phyloP scores from a whole-genome alignment of 768 basidiomycete species.

The Chalciporus sphaerocephalus region DNA sequence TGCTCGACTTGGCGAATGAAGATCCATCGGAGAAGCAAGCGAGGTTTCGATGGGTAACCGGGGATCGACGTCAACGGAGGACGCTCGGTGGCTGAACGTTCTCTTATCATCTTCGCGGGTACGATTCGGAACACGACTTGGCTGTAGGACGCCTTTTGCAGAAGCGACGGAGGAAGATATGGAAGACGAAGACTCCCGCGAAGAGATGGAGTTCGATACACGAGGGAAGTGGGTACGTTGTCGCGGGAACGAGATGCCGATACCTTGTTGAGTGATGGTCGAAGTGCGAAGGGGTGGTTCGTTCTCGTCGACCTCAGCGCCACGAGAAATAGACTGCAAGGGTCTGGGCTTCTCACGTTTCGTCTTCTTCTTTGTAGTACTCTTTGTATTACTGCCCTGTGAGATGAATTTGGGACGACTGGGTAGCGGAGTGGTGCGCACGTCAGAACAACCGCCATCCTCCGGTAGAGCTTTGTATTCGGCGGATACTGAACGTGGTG shows the following conservation, averaged over 20 bases:
- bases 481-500: not conserved
- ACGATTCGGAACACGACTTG: conserved; percentile 3
- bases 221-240: conserved; percentile 8
- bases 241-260: conserved; percentile 13
- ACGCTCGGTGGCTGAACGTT: conserved; percentile 10
- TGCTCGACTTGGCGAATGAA: conserved; percentile 13
- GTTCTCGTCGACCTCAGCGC: conserved; percentile 18
- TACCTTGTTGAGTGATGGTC: not conserved
- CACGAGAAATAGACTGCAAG: not conserved
- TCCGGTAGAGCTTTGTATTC: conserved; percentile 1
- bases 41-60: conserved; percentile 2
- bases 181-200: conserved; percentile 3
- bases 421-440: not conserved
- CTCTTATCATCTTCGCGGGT: conserved; percentile 12
- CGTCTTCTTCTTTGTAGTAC: conserved; percentile 3
- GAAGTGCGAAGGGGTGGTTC: conserved; percentile 7
- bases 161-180: conserved; percentile 2
- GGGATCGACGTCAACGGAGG: conserved; percentile 19
- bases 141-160: conserved; percentile 3
- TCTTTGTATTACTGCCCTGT: conserved; percentile 2
- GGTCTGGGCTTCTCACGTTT: conserved; percentile 6
- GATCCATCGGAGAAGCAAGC: conserved; percentile 24
- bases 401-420: not conserved
- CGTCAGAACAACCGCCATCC: not conserved
- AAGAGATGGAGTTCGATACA: conserved; percentile 7